These are phyloP conservation scores for Pseudogymnoascus destructans DNA, from an alignment of 2,329 filamentous ascomycete genomes.

Conservation along the genomic window DNA sequence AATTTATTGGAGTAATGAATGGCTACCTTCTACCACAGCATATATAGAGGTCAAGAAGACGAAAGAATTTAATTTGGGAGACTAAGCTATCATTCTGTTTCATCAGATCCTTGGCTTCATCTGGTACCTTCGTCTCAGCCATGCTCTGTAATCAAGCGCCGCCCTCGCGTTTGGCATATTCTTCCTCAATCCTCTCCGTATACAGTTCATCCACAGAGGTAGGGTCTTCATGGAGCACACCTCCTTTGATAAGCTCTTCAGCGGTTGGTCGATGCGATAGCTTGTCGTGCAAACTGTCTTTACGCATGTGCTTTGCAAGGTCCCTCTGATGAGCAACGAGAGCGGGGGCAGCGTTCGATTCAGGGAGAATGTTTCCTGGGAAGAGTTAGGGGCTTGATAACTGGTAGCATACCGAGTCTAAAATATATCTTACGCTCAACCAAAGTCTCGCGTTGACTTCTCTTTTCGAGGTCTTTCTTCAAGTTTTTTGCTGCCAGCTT, in stretches of 20 bases:
- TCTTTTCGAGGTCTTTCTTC: conserved; percentile 49
- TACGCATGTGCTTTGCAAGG: conserved; percentile 78
- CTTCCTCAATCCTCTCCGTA: conserved; percentile 48
- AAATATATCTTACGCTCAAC: conserved; percentile 52
- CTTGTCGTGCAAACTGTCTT: conserved; percentile 76
- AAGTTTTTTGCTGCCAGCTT: conserved; percentile 49
- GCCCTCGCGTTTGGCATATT: conserved; percentile 48
- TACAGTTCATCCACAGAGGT: conserved; percentile 41
- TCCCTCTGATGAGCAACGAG: conserved; percentile 72
- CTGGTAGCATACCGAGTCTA: neutral
- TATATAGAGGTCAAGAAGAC: neutral
- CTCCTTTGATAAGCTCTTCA: conserved; percentile 63
- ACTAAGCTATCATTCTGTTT: neutral
- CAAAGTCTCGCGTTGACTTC: conserved; percentile 59
- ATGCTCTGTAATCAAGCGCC: conserved; percentile 34
- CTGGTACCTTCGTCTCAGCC: neutral
- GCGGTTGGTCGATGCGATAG: conserved; percentile 64
- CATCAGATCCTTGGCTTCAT: neutral
- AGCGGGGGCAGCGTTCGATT: conserved; percentile 62
- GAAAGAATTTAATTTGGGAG: neutral
- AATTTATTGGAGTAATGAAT: neutral
- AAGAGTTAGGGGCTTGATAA: neutral
- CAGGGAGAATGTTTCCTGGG: conserved; percentile 74
- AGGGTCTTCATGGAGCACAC: conserved; percentile 61
- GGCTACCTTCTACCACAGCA: neutral